These are phyloP conservation scores for Neurospora africana DNA, from an alignment of 495 filamentous ascomycete genomes.

Conservation along the genomic window DNA sequence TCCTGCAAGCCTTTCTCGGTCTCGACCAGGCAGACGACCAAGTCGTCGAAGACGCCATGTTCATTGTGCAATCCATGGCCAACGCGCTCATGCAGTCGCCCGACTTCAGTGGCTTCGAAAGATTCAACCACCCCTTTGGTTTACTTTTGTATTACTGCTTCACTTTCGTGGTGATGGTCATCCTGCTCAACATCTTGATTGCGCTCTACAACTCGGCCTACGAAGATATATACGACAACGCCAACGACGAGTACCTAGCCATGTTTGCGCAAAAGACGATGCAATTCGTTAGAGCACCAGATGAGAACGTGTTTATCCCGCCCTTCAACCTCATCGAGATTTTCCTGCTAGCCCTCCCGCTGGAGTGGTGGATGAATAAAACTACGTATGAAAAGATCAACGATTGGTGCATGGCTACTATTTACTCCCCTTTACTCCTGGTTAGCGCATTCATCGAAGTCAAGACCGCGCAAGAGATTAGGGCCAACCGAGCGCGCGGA, in stretches of 20 bases:
- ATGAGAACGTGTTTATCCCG: slow-evolving; percentile 95
- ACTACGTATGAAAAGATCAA: slow-evolving; percentile 65
- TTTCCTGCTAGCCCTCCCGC: slow-evolving; percentile 62
- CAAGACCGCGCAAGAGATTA: slow-evolving; percentile 55
- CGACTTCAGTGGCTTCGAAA: slow-evolving; percentile 80
- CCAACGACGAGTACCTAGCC: slow-evolving; percentile 88
- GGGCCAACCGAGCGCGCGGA: slow-evolving; percentile 60
- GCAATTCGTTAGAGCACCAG: slow-evolving; percentile 89
- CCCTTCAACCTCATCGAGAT: slow-evolving; percentile 93
- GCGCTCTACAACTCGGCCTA: slow-evolving; percentile 96
- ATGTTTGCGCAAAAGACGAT: slow-evolving; percentile 86
- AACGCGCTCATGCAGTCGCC: slow-evolving; percentile 84
- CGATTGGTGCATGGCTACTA: slow-evolving; percentile 70
- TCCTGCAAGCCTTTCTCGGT: slow-evolving; percentile 91
- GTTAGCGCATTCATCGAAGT: slow-evolving; percentile 69
- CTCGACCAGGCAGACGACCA: slow-evolving; percentile 73
- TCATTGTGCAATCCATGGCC: slow-evolving; percentile 82
- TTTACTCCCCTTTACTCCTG: slow-evolving; percentile 79
- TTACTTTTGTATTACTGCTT: slow-evolving; percentile 91
- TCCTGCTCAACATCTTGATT: slow-evolving; percentile 88
- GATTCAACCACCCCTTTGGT: slow-evolving; percentile 65
- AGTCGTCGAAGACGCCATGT: slow-evolving; percentile 44
- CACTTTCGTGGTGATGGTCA: slow-evolving; percentile 91
- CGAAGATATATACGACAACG: slow-evolving; percentile 89
- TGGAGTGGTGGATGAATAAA: slow-evolving; percentile 89